Base-by-base conservation (phyloP, 257 asterid genomes). In the Ilex aquifolium region DNA sequence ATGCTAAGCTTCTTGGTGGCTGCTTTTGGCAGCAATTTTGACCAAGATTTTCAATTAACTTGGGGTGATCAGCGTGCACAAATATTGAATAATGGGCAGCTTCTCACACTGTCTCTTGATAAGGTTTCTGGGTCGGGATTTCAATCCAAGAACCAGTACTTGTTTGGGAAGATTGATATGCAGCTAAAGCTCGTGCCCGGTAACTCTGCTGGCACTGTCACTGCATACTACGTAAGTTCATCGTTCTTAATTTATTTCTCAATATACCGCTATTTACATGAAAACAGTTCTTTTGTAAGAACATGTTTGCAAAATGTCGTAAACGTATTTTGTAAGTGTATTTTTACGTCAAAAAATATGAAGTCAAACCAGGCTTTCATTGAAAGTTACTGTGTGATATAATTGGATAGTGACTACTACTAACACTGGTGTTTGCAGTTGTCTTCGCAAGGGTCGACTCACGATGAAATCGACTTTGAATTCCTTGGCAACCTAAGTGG, bases 391-490 rank as follows among this genome's bases (percentile, higher is more conserved):
- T 21, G 27, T 21, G 27, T 21, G 27, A 21, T 1, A 21, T 21
- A 21, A 21, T 21, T 21, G 27, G 27, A 21, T 0, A 21, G 27
- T 21, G 27, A 21, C 27, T 21, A 21, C 27, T 21, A 21, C 27
- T 21, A 21, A 21, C 27, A 21, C 27, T 21, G 27, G 16, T 17
- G 1, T 8, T n/a, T 16, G 76, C 72, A 69, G 76, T 73, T 72
- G 10, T 76, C 77, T 10, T 71, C 81, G 2, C 71, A 64, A 68
- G 81, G 81, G 54, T 21, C 62, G 7, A 48, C 74, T 3, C 77
- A 71, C 10, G 80, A 71, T 55, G 80, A 75, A 70, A 70, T 75
- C 44, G 81, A 76, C 55, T 72, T 71, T n/a, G 81, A 76, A 67
- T 76, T 76, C 74, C 54, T 76, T 63, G 80, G 80, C 17, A 76